These are phyloP conservation scores for Salvia sclarea DNA, from an alignment of 305 asterid species.

Conservation along the genomic window DNA sequence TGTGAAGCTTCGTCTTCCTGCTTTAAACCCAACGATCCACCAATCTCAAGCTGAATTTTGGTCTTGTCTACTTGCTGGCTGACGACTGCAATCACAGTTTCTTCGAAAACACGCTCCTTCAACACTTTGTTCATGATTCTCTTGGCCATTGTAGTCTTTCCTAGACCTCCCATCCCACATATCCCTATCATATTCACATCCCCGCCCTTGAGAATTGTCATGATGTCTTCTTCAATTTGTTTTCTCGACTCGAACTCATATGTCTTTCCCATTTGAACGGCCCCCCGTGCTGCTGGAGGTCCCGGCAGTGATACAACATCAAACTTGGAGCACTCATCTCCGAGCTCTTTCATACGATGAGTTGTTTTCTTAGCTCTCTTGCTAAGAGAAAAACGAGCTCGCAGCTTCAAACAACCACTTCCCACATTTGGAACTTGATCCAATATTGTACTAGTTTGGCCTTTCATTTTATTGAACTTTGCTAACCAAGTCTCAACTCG, in stretches of 20 bases:
- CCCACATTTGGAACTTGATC: neutral
- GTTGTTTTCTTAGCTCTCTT: conserved; percentile 21
- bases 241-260: neutral
- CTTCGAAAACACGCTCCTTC: no score
- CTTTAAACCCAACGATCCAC: no score
- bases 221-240: neutral
- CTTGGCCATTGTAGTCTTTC: no score
- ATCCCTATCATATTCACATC: no score
- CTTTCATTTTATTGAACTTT: neutral
- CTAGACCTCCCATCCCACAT: no score
- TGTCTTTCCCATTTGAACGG: neutral
- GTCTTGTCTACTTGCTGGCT: no score
- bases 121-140: no score
- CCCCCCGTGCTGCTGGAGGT: neutral
- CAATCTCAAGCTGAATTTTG: no score
- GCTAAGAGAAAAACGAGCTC: neutral
- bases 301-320: neutral
- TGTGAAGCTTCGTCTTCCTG: no score
- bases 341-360: neutral
- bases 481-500: conserved; percentile 22
- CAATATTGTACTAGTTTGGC: neutral
- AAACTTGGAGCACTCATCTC: neutral
- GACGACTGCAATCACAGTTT: no score
- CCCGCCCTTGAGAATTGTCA: neutral
- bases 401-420: neutral